Base-by-base conservation (phyloP, 2,329 filamentous ascomycete species). In the Epichloe amarillans region DNA sequence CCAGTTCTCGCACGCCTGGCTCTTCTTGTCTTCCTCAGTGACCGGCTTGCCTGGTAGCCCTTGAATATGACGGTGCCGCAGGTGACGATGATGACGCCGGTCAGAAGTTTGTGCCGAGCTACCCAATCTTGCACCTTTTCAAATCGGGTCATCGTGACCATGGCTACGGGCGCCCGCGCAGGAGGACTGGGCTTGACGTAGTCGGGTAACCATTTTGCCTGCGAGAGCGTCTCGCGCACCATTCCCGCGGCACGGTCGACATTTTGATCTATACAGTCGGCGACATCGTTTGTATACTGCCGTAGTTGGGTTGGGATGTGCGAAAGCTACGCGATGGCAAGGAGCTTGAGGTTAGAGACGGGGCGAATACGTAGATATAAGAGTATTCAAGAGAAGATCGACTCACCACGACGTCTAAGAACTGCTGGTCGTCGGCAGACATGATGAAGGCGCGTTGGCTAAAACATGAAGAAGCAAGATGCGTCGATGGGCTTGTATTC, bases 1-100 rank as follows among this genome's bases (percentile, higher is more conserved):
- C 93, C 93, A 69, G 88, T 95, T 47, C 77, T 76, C 3, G 88
- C 86, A 50, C 86, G 81, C 68, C 77, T 83, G 11, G 90, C 93
- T 55, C 88, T 80, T 56, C 91, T 79, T 50, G 76, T 77, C 64
- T 82, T 86, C 53, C 78, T 80, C 50, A 77, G 73, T 53, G 79
- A 79, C 51, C 81, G 73, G 50, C 66, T 72, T 50, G 64, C 72
- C 52, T 69, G 67, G 54, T 78, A 75, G 26, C 69, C 67, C 52
- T 70, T 70, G 64, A 79, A 82, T 21, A 72, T 69, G 17, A 73
- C 66, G n/a, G 86, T 85, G 44, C 86, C 82, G 47, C 86, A 71
- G 55, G 84, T 82, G 4, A 89, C 74, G 39, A 91, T 69, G 10
- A 90, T 66, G 14, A 84, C 77, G 19, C 86, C 83, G 3, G 84